phyloP scores from a whole-genome alignment of 768 basidiomycete species.

The Lactifluus hygrophoroides region DNA sequence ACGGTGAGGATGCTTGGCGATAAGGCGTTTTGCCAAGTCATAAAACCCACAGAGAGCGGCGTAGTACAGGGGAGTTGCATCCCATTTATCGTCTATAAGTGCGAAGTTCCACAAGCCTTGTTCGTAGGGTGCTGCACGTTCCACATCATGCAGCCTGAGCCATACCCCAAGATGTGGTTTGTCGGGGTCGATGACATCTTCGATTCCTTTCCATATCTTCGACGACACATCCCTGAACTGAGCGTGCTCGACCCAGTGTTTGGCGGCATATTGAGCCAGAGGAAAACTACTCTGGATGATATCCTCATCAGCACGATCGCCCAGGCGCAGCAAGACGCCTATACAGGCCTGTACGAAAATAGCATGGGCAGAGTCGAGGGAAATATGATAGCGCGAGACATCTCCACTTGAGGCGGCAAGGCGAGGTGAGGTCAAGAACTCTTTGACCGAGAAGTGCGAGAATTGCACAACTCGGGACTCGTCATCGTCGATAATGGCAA shows the following conservation, averaged over 20 bases:
- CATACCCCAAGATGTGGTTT: no score
- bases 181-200: no score
- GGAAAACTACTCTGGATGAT: background rate
- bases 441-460: background rate
- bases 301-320: background rate
- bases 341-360: background rate
- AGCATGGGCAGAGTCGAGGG: background rate
- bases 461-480: background rate
- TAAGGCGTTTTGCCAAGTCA: no score
- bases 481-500: background rate
- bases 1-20: no score
- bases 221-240: background rate
- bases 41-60: no score
- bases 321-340: background rate
- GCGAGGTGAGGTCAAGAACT: background rate
- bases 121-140: no score
- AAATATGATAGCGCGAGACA: background rate
- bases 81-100: no score
- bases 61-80: no score
- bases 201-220: no score
- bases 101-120: no score
- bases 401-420: background rate
- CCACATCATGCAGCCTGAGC: no score
- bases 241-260: background rate
- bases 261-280: background rate